Evolutionary conservation across 345 rosid genomes (phyloP).

Genomic region (Pistacia integerrima): DNA sequence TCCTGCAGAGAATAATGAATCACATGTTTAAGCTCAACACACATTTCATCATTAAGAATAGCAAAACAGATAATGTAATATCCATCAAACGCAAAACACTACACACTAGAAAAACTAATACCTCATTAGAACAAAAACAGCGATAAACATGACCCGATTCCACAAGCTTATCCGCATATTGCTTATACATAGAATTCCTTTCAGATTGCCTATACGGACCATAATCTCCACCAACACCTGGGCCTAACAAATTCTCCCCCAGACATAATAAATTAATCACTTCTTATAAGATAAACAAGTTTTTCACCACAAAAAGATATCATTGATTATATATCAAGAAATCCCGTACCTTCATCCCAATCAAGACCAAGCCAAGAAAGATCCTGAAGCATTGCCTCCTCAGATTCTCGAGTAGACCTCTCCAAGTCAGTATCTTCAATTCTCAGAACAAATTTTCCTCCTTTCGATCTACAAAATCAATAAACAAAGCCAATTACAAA

Average conservation of each 20-base stretch:
- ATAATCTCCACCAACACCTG: constrained; percentile 74
- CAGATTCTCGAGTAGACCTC: constrained; percentile 90
- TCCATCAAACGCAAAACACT: neutral
- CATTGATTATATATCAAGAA: neutral
- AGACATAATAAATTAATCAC: constrained; percentile 3
- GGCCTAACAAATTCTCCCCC: constrained; percentile 47
- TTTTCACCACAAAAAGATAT: neutral
- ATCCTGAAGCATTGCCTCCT: constrained; percentile 88
- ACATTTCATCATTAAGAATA: neutral
- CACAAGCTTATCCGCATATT: constrained; percentile 73
- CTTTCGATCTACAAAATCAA: constrained; percentile 64
- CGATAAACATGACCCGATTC: constrained; percentile 89
- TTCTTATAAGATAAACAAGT: neutral
- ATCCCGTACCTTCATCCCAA: constrained; percentile 81
- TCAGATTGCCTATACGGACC: constrained; percentile 95
- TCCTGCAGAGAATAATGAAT: constrained; percentile 46
- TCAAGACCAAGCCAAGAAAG: constrained; percentile 91
- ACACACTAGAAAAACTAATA: constrained; percentile 16
- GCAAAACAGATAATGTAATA: neutral
- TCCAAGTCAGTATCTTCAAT: constrained; percentile 94
- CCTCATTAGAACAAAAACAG: constrained; percentile 91
- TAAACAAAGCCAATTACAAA: neutral
- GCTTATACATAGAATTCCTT: constrained; percentile 77
- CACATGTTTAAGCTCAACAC: constrained; percentile 2
- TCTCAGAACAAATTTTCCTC: constrained; percentile 87